Base-by-base conservation (phyloP, 805 yeast genomes). In the Yarrowia sp. region DNA sequence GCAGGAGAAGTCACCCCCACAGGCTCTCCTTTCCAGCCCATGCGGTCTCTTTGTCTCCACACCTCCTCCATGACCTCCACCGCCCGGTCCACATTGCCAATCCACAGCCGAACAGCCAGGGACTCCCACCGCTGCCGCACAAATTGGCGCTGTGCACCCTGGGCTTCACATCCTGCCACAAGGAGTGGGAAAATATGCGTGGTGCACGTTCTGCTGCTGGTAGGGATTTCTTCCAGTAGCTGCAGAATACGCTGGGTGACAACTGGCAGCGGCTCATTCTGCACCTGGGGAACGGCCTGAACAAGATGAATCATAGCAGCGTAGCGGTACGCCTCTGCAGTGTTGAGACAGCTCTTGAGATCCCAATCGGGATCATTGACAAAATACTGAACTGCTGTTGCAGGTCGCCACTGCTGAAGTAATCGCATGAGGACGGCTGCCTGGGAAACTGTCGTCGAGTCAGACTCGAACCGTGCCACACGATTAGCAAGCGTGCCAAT, bases 251-350 rank as follows among this genome's bases (percentile, higher is more conserved):
- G 84, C 68, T 83, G 85, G 0, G 90, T 87, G 33, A 85, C 71
- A 61, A 78, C 82, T 65, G 81, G 84, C 1, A 87, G 81, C 9
- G 83, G 73, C 40, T 77, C 71, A 9, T 84, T 81, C 10, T 88
- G 88, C 17, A 86, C 79, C 67, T 86, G 89, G 0, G 91, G 90
- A 4, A 87, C 89, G 0, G 89, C 87, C 70, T 87, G 90, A 71
- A 85, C 89, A 32, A 87, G 73, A 70, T 84, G 85, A 21, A 86
- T 70, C 40, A 87, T 71, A 0, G 88, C 79, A 0, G 89, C 81
- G 71, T 79, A 84, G 41, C 89, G 71, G 72, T 86, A 87, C 0
- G 90, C 87, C 70, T 86, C 90, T 2, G 90, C 90, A 0, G 90
- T 86, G 1, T 89, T 83, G 26, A 87, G 77, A 66, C 88, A 83